Percentiles rank a stretch among this genome's conserved stretches.
Evolutionary conservation across 345 rosid species (phyloP).

Genomic region (Rhodamnia rubescens): DNA sequence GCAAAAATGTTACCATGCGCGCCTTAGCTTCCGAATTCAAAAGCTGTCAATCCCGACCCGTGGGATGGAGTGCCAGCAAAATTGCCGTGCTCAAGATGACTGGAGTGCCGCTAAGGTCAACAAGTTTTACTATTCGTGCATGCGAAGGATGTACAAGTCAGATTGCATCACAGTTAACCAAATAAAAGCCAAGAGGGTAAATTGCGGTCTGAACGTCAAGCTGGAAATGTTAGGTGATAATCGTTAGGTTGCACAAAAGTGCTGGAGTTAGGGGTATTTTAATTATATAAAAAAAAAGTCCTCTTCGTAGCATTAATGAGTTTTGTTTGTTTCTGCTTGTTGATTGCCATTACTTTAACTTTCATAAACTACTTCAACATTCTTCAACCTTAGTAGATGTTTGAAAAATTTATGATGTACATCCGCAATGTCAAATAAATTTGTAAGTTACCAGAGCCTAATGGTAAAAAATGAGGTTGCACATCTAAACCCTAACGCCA

Average conservation of each 20-base stretch:
- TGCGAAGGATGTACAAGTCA: too few relatives aligned
- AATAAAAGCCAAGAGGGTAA: too few relatives aligned
- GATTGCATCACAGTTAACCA: too few relatives aligned
- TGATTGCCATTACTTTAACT: background rate
- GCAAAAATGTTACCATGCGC: too few relatives aligned
- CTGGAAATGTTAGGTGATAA: too few relatives aligned
- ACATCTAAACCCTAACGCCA: too few relatives aligned
- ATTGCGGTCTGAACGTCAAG: too few relatives aligned
- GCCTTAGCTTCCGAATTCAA: rapidly evolving
- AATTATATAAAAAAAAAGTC: too few relatives aligned
- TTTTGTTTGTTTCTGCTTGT: background rate
- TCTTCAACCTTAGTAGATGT: background rate
- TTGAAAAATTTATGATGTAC: background rate
- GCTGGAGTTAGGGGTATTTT: too few relatives aligned
- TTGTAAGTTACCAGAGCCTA: background rate
- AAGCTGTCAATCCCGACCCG: background rate
- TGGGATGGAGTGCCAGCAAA: background rate
- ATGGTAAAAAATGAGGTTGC: too few relatives aligned
- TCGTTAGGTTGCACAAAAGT: too few relatives aligned
- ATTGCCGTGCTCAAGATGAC: background rate
- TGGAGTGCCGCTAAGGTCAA: background rate
- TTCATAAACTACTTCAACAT: background rate
- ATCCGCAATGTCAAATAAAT: background rate
- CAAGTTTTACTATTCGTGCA: background rate
- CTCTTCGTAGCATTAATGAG: background rate